Percentiles rank a stretch among this genome's conserved stretches.
Evolutionary conservation across 2,329 filamentous ascomycete species (phyloP).

Genomic region (Trichoderma atroviride): DNA sequence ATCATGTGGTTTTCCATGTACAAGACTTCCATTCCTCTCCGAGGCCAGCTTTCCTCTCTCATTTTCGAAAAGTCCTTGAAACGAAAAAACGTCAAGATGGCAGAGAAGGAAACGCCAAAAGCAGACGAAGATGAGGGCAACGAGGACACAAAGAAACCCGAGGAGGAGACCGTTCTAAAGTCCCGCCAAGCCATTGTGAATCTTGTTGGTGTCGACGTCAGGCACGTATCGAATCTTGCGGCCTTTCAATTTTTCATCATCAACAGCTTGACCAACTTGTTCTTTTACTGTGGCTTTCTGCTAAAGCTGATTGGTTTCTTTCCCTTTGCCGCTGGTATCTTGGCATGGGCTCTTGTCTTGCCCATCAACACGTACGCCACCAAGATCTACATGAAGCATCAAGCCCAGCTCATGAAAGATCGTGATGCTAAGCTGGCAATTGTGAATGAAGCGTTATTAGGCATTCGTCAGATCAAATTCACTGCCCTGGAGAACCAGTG

Average conservation of each 20-base stretch:
- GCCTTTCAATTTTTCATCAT: slow-evolving; percentile 67
- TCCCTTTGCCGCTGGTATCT: slow-evolving; percentile 65
- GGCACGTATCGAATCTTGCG: slow-evolving; percentile 69
- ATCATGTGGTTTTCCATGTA: slow-evolving; percentile 68
- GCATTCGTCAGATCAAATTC: slow-evolving; percentile 85
- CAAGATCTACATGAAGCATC: slow-evolving; percentile 64
- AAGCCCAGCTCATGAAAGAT: slow-evolving; percentile 73
- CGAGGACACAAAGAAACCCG: slow-evolving; percentile 52
- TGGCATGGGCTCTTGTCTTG: slow-evolving; percentile 64
- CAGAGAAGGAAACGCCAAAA: slow-evolving; percentile 50
- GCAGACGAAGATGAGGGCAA: slow-evolving; percentile 37
- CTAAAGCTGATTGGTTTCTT: slow-evolving; percentile 72
- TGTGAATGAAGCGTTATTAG: slow-evolving; percentile 74
- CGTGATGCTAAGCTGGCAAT: slow-evolving; percentile 75
- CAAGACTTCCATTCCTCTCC: slow-evolving; percentile 65
- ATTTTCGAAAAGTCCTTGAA: slow-evolving; percentile 78
- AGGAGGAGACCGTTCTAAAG: slow-evolving; percentile 51
- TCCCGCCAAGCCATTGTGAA: slow-evolving; percentile 74
- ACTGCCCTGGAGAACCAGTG: slow-evolving; percentile 75
- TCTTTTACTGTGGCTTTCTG: slow-evolving; percentile 68
- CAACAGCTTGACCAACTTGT: slow-evolving; percentile 62
- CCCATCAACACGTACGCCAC: slow-evolving; percentile 71
- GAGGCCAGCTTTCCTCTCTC: slow-evolving; percentile 69
- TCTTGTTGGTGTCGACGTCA: slow-evolving; percentile 74
- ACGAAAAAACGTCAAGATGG: slow-evolving; percentile 74